Evolutionary conservation across 257 asterid species (phyloP), one percentile per base, ranked within the genome.

Genomic region (Jaltomata sinuosa): DNA sequence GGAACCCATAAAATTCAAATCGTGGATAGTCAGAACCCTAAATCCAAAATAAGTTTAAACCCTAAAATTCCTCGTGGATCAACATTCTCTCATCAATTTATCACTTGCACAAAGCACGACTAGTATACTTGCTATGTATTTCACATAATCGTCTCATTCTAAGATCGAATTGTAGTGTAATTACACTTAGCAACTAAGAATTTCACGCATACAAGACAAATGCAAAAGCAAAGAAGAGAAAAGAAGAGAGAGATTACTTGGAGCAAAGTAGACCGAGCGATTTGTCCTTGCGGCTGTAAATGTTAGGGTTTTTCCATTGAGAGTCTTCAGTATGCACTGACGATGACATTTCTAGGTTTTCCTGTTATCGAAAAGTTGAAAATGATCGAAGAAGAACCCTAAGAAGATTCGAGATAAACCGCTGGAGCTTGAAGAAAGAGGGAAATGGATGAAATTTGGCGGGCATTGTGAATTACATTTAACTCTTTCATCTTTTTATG

Each of bases 231-330:
- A 6, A 38, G 6, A 38, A 38, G 7, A 38, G 4, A 42, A 42
- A 21, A 8, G 31, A 3, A 59, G 16, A 64, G 10, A 74, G 32
- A 31, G 53, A 59, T 57, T 91, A 91, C 94, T 90, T 90, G 86
- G 94, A 83, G 89, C 93, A 92, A 27, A 92, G 84, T 78, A 89
- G 87, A 76, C 93, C 92, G 83, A 92, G 91, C 12, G 94, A 90
- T 80, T 91, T 92, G 57, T 92, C 92, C 87, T 92, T 90, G 83
- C 94, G 92, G 82, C 90, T 68, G 87, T 92, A 92, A 49, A 54
- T 59, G 85, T 10, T 83, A 40, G 88, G 90, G 59, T 80, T 88
- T 85, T 87, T 87, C 52, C 87, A 18, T 53, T 85, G 89, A 29
- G 91, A 71, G 42, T 89, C 91, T 74, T 74, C 80, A 38, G 87